Evolutionary conservation across 495 filamentous ascomycete species (phyloP).

Genomic region (Cryomyces minteri): DNA sequence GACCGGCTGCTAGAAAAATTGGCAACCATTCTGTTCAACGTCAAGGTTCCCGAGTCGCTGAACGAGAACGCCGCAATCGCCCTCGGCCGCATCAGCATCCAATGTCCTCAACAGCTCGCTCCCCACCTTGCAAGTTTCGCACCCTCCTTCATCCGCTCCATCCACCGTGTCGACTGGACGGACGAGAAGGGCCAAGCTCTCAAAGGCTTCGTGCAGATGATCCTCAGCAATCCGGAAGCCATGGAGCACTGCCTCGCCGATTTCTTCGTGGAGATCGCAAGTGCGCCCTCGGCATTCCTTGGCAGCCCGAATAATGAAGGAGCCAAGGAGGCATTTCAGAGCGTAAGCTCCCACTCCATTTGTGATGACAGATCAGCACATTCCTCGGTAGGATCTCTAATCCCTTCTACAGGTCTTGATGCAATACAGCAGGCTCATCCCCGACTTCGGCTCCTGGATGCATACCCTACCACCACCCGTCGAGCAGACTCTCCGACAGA

Average conservation of each 20-base stretch:
- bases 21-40: conserved; percentile 59
- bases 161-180: conserved; percentile 70
- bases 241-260: conserved; percentile 72
- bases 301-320: conserved; percentile 31
- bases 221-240: conserved; percentile 73
- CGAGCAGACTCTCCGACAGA: conserved; percentile 6
- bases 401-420: conserved; percentile 36
- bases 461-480: conserved; percentile 36
- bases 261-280: conserved; percentile 58
- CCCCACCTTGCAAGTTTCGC: conserved; percentile 71
- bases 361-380: conserved; percentile 13
- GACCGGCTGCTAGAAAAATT: conserved; percentile 59
- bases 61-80: conserved; percentile 92
- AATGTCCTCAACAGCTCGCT: conserved; percentile 55
- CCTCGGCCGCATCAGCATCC: conserved; percentile 75
- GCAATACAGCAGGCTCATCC: conserved; percentile 72
- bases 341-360: conserved; percentile 19
- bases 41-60: conserved; percentile 74
- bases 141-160: conserved; percentile 58
- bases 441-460: conserved; percentile 67
- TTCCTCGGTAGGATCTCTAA: conserved; percentile 1
- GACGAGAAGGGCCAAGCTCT: conserved; percentile 92
- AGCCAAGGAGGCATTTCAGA: conserved; percentile 25
- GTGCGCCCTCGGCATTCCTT: conserved; percentile 53
- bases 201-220: conserved; percentile 69